These are phyloP conservation scores for Pleoardoris graminearum DNA, from an alignment of 2,329 filamentous ascomycete genomes.

Conservation along the genomic window DNA sequence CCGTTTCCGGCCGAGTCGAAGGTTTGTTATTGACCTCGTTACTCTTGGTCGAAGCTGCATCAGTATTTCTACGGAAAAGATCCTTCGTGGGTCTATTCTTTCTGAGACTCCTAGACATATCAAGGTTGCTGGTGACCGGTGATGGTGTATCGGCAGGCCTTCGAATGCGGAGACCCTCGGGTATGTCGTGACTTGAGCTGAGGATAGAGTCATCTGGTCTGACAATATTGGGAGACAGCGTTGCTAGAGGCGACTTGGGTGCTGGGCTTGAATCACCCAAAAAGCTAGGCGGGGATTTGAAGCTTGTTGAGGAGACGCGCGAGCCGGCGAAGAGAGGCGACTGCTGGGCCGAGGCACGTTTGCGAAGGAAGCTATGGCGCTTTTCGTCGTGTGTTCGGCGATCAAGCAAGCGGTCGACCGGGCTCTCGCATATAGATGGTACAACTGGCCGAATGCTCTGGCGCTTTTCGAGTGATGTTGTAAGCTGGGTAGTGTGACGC, in stretches of 20 bases:
- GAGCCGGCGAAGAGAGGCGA: slow-evolving; percentile 46
- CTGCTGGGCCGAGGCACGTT: slow-evolving; percentile 44
- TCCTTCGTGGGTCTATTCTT: slow-evolving; percentile 22
- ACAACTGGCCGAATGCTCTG: slow-evolving; percentile 47
- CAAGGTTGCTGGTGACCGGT: slow-evolving; percentile 11
- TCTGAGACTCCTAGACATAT: slow-evolving; percentile 31
- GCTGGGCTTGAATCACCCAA: slow-evolving; percentile 16
- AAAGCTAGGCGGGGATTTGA: slow-evolving; percentile 28
- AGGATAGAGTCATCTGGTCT: slow-evolving; percentile 23
- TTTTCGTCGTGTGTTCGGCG: slow-evolving; percentile 46
- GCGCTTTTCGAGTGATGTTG: slow-evolving; percentile 40
- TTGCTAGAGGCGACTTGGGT: slow-evolving; percentile 12
- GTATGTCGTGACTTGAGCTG: slow-evolving; percentile 6
- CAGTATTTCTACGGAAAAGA: slow-evolving; percentile 18
- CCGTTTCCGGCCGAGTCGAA: slow-evolving; percentile 21
- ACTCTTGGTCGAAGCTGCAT: slow-evolving; percentile 6
- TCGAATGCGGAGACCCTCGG: slow-evolving; percentile 14
- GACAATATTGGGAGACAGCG: slow-evolving; percentile 19
- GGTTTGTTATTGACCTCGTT: slow-evolving; percentile 20
- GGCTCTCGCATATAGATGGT: slow-evolving; percentile 36
- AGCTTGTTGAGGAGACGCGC: slow-evolving; percentile 37
- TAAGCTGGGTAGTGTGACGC: slow-evolving; percentile 29
- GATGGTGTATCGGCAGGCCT: slow-evolving; percentile 20
- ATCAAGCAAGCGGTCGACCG: slow-evolving; percentile 29
- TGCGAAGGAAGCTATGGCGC: slow-evolving; percentile 48